Evolutionary conservation across 768 basidiomycete genomes (phyloP).

Genomic region (Podaxis sp.): DNA sequence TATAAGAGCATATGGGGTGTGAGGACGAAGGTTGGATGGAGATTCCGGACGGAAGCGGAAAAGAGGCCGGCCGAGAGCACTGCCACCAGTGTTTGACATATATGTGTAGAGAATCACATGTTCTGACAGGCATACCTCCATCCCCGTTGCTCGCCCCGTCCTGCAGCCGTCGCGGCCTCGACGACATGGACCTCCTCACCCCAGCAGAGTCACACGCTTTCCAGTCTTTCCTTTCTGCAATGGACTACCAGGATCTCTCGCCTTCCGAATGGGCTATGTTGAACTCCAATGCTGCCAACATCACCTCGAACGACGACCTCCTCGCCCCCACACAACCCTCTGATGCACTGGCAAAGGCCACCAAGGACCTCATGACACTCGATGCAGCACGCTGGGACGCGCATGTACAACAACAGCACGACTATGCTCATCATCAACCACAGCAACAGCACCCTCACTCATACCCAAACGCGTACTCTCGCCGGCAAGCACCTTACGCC

Average conservation of each 20-base stretch:
- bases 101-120: conserved; percentile 14
- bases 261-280: conserved; percentile 48
- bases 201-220: conserved; percentile 67
- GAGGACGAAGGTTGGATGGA: too few species aligned
- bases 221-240: conserved; percentile 63
- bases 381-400: conserved; percentile 44
- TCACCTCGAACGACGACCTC: conserved; percentile 38
- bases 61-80: conserved; percentile 6
- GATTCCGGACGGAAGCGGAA: background rate
- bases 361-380: conserved; percentile 80
- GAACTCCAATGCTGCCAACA: conserved; percentile 27
- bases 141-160: background rate
- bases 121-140: background rate
- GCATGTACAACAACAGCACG: conserved; percentile 22
- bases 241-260: conserved; percentile 43
- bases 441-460: conserved; percentile 23
- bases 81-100: background rate
- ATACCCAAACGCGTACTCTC: conserved; percentile 18
- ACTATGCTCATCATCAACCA: conserved; percentile 17
- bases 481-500: conserved; percentile 17
- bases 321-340: conserved; percentile 46
- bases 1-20: too few species aligned
- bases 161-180: background rate
- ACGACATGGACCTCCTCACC: conserved; percentile 57
- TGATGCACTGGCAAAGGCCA: conserved; percentile 73